Evolutionary conservation across 306 rosid species (phyloP), one percentile per base, ranked within the genome.

Genomic region (Leucaena leucocephala): DNA sequence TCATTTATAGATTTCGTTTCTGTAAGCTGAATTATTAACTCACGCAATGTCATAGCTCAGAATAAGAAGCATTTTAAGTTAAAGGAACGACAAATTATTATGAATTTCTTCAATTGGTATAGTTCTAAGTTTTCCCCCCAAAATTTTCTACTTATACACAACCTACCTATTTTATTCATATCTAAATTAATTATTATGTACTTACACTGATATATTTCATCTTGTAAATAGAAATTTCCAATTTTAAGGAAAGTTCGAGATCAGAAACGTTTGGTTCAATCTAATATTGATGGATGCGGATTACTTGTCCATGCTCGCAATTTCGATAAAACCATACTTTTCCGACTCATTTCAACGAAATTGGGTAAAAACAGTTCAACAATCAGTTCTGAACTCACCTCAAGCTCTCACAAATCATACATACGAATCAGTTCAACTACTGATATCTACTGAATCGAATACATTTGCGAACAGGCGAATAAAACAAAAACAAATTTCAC

Each of bases 361-460:
- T 61, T 19, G 72, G 42, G 54, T 6, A 34, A 40, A 22, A 33
- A 2, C 21, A 42, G 34, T 12, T 22, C 13, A 74, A 40, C 8
- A 58, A 13, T 19, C 0, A 14, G 15, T 21, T 57, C 10, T 5
- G 54, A 49, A 34, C 22, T 13, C 16, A 49, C 9, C 22, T 22
- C 14, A 10, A 72, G 71, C 8, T 63, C 63, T 21, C 46, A 44
- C 14, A 35, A 22, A 81, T 68, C 80, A 68, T 19, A 68, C 80
- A 68, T 19, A 68, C 50, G 4, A 70, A 42, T 11, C 57, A 77
- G 69, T 11, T 65, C 27, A 49, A 6, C 14, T 5, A 43, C 39
- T 27, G 46, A 63, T 49, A 65, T 39, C 59, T 3, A 58, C 11
- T 39, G 54, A 17, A 72, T 44, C 48, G 38, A 76, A 72, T 14